Evolutionary conservation across 768 basidiomycete genomes (phyloP).

Genomic region (Clavulina sp.): DNA sequence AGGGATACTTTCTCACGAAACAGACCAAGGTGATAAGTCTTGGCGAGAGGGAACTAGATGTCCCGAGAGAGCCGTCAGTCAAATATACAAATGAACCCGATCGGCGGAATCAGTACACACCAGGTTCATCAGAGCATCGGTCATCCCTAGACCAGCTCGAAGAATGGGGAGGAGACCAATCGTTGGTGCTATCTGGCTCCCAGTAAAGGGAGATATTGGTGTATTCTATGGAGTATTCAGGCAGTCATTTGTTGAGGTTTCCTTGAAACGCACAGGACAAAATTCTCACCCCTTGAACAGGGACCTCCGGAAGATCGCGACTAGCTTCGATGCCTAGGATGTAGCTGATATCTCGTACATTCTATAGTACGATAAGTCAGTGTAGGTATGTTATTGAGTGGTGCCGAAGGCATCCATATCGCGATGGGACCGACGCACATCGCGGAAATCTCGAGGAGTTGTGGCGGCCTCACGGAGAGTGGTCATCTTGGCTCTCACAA

Average conservation of each 20-base stretch:
- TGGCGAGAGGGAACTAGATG: constrained; percentile 52
- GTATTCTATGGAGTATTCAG: constrained; percentile 34
- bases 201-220: constrained; percentile 65
- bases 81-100: no score
- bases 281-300: constrained; percentile 43
- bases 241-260: neutral
- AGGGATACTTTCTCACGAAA: constrained; percentile 74
- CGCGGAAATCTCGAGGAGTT: constrained; percentile 57
- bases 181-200: constrained; percentile 51
- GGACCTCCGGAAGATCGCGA: constrained; percentile 41
- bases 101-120: no score
- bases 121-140: constrained; percentile 43
- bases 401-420: no score
- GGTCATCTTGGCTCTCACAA: constrained; percentile 57
- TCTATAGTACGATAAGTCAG: constrained; percentile 25
- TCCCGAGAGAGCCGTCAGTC: no score
- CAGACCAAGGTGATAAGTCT: constrained; percentile 78
- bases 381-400: no score
- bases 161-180: constrained; percentile 84
- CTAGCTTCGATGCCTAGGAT: constrained; percentile 76
- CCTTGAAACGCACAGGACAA: neutral
- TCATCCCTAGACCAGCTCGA: constrained; percentile 86
- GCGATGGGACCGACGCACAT: constrained; percentile 27
- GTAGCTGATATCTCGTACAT: constrained; percentile 54
- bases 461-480: constrained; percentile 47